Percentiles rank a stretch among this genome's conserved stretches.
These are phyloP conservation scores for Porcisia deanei DNA, from an alignment of 208 protist genomes.

Conservation along the genomic window DNA sequence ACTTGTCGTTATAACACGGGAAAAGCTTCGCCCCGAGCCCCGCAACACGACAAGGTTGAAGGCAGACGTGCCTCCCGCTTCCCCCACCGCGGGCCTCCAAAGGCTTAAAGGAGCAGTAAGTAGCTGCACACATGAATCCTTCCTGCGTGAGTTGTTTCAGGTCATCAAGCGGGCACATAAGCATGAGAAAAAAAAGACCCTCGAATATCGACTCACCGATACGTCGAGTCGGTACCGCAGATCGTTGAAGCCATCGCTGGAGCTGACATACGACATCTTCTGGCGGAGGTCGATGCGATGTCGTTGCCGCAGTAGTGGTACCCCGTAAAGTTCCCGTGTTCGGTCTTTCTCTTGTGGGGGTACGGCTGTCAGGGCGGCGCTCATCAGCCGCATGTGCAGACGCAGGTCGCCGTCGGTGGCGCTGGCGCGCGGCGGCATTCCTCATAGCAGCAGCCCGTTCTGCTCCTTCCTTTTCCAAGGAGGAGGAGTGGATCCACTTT, in stretches of 20 bases:
- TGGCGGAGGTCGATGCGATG: not conserved
- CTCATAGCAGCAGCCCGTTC: no score
- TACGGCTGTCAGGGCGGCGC: slow-evolving; percentile 3
- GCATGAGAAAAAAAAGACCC: not conserved
- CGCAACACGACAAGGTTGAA: not conserved
- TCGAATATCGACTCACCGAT: not conserved
- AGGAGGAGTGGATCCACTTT: not conserved
- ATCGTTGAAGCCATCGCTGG: not conserved
- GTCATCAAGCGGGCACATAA: not conserved
- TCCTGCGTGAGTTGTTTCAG: not conserved
- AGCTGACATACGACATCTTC: slow-evolving; percentile 1
- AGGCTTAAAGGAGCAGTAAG: not conserved
- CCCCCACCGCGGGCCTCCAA: not conserved
- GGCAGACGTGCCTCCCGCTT: not conserved
- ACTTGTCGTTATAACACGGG: not conserved
- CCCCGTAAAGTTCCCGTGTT: not conserved
- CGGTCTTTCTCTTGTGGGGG: not conserved
- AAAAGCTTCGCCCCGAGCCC: not conserved
- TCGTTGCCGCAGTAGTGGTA: not conserved
- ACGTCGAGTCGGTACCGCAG: not conserved
- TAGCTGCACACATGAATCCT: not conserved
- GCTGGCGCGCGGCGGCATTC: no score
- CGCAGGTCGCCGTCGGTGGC: no score
- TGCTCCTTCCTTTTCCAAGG: not conserved
- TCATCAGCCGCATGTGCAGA: not conserved